Conservation (phyloP, 1,284 basidiomycete species). For the Ustilago curta region DNA sequence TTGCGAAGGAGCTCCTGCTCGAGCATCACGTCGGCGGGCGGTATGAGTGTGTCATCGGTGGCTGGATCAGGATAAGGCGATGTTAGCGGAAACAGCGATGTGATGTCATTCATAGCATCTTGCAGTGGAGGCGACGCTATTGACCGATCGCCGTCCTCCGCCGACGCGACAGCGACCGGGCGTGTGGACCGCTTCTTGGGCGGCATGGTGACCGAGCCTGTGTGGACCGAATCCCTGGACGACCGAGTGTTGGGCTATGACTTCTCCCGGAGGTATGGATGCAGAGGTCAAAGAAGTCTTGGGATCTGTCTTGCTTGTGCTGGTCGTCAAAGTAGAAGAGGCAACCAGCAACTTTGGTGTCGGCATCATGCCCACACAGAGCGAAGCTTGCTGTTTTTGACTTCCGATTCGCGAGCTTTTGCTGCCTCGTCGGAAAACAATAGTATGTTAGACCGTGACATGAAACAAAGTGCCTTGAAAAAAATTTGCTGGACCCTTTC, state of each 20-base stretch:
- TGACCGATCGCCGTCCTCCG: constrained; percentile 3
- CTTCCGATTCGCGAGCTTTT: constrained; percentile 47
- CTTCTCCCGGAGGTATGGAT: not conserved
- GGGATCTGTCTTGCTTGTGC: not conserved
- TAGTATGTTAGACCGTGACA: not conserved
- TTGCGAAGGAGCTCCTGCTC: constrained; percentile 97
- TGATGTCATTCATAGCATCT: constrained; percentile 23
- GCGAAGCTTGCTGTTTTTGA: constrained; percentile 4
- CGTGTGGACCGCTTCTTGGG: constrained; percentile 30
- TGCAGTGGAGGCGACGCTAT: constrained; percentile 10
- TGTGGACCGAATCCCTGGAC: not conserved
- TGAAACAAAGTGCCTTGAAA: not conserved
- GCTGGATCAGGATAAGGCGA: constrained; percentile 84
- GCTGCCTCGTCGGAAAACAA: not conserved
- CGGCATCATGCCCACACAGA: not conserved
- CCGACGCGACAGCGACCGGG: constrained; percentile 7
- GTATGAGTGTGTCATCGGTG: constrained; percentile 81
- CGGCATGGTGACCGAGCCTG: constrained; percentile 16
- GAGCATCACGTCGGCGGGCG: constrained; percentile 81
- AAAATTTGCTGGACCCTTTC: constrained; percentile 15
- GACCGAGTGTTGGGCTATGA: not conserved
- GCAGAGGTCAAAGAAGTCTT: not conserved
- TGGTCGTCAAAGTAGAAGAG: not conserved
- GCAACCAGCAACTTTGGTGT: not conserved
- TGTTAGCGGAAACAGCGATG: constrained; percentile 79